phyloP scores from a whole-genome alignment of 208 protist species.

The Crithidia expoeki region DNA sequence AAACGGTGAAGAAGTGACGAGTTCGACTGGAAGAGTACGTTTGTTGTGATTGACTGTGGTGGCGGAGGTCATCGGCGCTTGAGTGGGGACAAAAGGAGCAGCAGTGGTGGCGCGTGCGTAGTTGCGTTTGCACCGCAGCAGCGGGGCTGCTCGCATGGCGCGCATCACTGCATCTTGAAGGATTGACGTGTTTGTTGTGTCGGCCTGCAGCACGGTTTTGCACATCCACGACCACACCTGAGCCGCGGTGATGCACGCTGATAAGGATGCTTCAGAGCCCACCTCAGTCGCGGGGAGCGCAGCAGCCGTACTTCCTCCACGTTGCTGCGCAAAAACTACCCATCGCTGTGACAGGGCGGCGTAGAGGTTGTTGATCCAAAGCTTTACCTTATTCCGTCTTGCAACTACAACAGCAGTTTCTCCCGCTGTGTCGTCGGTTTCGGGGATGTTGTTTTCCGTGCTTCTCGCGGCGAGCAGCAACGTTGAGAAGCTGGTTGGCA shows the following conservation, averaged over 20 bases:
- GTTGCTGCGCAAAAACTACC: background rate
- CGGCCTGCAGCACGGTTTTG: constrained; percentile 3
- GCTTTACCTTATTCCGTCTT: background rate
- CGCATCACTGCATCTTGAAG: background rate
- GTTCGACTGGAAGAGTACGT: too few species aligned
- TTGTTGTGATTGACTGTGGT: background rate
- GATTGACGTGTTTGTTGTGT: background rate
- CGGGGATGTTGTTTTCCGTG: background rate
- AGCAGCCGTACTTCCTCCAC: background rate
- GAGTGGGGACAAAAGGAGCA: background rate
- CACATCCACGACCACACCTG: constrained; percentile 30
- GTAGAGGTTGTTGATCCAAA: too few species aligned
- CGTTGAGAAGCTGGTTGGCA: constrained; percentile 13
- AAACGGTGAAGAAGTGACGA: background rate
- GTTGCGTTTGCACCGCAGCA: constrained; percentile 16
- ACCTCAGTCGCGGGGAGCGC: background rate
- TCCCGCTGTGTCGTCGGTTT: background rate
- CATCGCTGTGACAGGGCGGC: background rate
- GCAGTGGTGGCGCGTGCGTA: background rate
- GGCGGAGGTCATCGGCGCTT: background rate
- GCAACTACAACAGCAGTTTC: too few species aligned
- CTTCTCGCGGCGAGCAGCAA: constrained; percentile 3
- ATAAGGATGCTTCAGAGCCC: background rate
- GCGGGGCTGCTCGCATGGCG: constrained; percentile 8
- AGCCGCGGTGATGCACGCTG: constrained; percentile 16